Evolutionary conservation across 2,329 filamentous ascomycete species (phyloP), one percentile per base, ranked within the genome.

Genomic region (Neopestalotiopsis clavispora): DNA sequence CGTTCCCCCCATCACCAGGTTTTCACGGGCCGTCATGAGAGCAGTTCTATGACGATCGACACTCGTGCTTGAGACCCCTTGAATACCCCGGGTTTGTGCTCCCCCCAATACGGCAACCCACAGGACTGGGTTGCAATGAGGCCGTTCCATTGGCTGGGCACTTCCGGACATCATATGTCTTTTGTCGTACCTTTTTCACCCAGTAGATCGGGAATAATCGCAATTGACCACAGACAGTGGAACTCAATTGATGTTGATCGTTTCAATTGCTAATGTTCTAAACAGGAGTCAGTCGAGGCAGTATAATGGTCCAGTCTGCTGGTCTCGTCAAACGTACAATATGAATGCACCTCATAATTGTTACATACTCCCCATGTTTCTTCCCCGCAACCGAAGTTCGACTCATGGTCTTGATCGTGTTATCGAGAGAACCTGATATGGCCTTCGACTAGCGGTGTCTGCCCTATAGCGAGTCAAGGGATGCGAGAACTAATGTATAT

Each of bases 31-130:
- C 61, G 42, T 49, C 34, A 28, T 64, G 61, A 64, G 61, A 64
- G 61, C 61, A 64, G 42, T 52, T 23, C 61, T 23, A 64, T 64
- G 61, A 64, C 34, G 61, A 64, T 64, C 61, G 38, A 30, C 61
- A 64, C 4, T 64, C 38, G 14, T 42, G 28, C 61, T 13, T n/a
- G 45, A 23, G 61, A 64, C 40, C 59, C 61, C 61, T 45, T 64
- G 61, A 23, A 45, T 23, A 23, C 61, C 61, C 61, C 61, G 28
- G 61, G 45, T 10, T 64, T 40, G 45, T 52, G 45, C 45, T 28
- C 23, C 45, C 45, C 45, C n/a, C n/a, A 52, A 52, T 52, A 9
- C 45, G 45, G 45, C 66, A 63, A 66, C 42, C 28, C 67, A 42
- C n/a, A 52, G 45, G 17, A 20, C 45, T 52, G 45, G 45, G 14